Conservation (phyloP, 1,284 basidiomycete species). For the Marasmius sp. region DNA sequence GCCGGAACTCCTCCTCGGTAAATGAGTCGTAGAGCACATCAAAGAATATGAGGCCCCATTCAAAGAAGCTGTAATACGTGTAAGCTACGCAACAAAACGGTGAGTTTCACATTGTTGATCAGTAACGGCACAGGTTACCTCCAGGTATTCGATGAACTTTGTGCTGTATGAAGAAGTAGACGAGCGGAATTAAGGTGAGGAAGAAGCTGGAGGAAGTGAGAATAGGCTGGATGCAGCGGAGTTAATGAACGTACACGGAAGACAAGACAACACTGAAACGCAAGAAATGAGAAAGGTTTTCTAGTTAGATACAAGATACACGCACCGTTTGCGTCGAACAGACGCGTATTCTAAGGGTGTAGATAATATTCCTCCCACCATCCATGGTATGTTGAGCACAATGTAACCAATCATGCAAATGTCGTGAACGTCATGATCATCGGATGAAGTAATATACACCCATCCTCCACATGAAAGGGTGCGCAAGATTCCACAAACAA, state of each 20-base stretch:
- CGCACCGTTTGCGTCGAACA: slow-evolving; percentile 54
- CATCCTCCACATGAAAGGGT: slow-evolving; percentile 89
- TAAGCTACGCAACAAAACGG: slow-evolving; percentile 56
- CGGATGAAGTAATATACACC: slow-evolving; percentile 87
- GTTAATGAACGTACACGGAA: slow-evolving; percentile 38
- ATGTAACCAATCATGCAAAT: slow-evolving; percentile 88
- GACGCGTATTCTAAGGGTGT: slow-evolving; percentile 42
- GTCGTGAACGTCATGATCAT: slow-evolving; percentile 84
- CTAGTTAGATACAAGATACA: slow-evolving; percentile 7
- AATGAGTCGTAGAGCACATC: slow-evolving; percentile 81
- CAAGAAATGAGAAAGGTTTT: neutral
- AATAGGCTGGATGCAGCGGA: neutral
- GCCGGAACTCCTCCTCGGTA: slow-evolving; percentile 59
- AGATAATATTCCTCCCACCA: slow-evolving; percentile 68
- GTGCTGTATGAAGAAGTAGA: slow-evolving; percentile 88
- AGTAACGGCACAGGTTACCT: slow-evolving; percentile 43
- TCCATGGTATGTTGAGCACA: slow-evolving; percentile 84
- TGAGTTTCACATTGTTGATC: slow-evolving; percentile 2
- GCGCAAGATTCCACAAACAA: slow-evolving; percentile 68
- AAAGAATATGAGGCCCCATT: slow-evolving; percentile 82
- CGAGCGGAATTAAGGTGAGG: slow-evolving; percentile 64
- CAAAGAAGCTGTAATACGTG: slow-evolving; percentile 82
- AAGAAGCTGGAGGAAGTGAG: slow-evolving; percentile 57
- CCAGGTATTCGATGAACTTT: slow-evolving; percentile 79
- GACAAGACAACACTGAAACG: slow-evolving; percentile 50